phyloP scores from a whole-genome alignment of 1,284 basidiomycete genomes.

The Naganishia albida region DNA sequence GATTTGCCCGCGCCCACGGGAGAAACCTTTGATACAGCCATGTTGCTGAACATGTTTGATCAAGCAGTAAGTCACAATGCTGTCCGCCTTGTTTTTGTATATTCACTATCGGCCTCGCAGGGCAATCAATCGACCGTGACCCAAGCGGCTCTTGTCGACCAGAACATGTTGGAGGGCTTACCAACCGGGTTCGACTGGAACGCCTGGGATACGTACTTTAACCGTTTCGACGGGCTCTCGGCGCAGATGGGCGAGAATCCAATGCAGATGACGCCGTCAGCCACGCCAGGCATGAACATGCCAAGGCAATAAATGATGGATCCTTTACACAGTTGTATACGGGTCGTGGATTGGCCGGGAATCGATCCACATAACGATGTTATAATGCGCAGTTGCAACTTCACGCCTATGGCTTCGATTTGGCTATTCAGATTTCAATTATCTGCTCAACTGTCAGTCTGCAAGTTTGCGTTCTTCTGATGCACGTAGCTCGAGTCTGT shows the following conservation, averaged over 20 bases:
- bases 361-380: no score
- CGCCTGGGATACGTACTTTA: slow-evolving; percentile 43
- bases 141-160: slow-evolving; percentile 57
- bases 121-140: slow-evolving; percentile 29
- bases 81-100: slow-evolving; percentile 53
- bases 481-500: no score
- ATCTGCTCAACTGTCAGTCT: no score
- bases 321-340: neutral
- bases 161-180: slow-evolving; percentile 71
- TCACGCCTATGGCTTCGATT: no score
- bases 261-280: neutral
- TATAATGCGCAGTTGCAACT: no score
- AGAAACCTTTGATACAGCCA: slow-evolving; percentile 34
- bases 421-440: no score
- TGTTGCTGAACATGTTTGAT: slow-evolving; percentile 57
- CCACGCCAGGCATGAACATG: neutral
- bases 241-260: slow-evolving; percentile 13
- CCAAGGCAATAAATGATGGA: neutral
- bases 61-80: slow-evolving; percentile 53
- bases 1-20: slow-evolving; percentile 52
- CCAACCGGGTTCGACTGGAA: slow-evolving; percentile 84
- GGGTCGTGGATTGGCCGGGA: neutral
- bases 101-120: neutral
- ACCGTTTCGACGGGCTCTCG: slow-evolving; percentile 34
- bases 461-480: no score